These are phyloP conservation scores for Tricholoma sp. DNA, from an alignment of 768 basidiomycete species.

Conservation along the genomic window DNA sequence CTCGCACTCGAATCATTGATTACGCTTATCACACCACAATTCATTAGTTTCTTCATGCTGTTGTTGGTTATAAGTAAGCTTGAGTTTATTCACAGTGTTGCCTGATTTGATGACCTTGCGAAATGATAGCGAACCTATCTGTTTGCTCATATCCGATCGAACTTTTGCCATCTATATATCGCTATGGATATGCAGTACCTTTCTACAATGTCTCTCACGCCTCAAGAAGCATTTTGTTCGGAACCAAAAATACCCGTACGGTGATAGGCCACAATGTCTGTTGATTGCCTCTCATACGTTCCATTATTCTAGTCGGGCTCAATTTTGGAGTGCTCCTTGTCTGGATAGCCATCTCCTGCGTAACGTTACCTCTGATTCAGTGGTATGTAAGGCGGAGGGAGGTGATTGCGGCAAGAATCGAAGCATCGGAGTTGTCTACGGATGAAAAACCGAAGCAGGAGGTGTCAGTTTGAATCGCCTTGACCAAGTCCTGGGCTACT, in stretches of 20 bases:
- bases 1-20: conserved; percentile 58
- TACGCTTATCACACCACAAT: conserved; percentile 46
- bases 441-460: too few relatives aligned
- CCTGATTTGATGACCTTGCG: background rate
- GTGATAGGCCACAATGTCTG: background rate
- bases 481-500: too few relatives aligned
- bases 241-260: conserved; percentile 45
- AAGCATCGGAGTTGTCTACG: too few relatives aligned
- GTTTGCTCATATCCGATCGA: conserved; percentile 48
- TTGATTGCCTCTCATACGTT: background rate
- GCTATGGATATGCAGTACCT: conserved; percentile 50
- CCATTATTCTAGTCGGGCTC: conserved; percentile 41
- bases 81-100: background rate
- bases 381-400: conserved; percentile 12
- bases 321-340: conserved; percentile 46
- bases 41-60: conserved; percentile 57
- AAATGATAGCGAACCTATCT: conserved; percentile 46
- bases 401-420: background rate
- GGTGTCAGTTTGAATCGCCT: too few relatives aligned
- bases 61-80: conserved; percentile 56
- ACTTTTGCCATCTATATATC: conserved; percentile 40
- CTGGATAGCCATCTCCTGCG: conserved; percentile 17
- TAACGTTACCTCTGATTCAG: conserved; percentile 18
- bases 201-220: conserved; percentile 53
- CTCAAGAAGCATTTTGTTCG: conserved; percentile 45